Base-by-base conservation (phyloP, 2,329 filamentous ascomycete species). In the Penicillium expansum region DNA sequence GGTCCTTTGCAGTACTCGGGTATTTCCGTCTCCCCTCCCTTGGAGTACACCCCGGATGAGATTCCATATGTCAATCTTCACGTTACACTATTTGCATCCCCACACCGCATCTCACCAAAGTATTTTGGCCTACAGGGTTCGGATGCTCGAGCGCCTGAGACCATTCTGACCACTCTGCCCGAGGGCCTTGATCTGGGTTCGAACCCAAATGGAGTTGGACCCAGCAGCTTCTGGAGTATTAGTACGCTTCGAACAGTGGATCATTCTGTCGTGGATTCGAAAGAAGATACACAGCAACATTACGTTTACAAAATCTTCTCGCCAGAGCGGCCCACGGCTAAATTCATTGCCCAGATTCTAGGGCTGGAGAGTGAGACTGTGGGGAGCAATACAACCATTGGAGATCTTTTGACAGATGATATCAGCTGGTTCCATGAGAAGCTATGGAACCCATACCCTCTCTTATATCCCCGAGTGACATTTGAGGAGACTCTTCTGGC, bases 21-120 rank as follows among this genome's bases (percentile, higher is more conserved):
- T 56, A 88, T 97, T 66, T 75, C 73, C 6, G 73, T 87, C 56
- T 71, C 72, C 1, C 71, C 76, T 13, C 71, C 76, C 0, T 67
- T 76, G 6, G 60, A 73, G 14, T 76, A 79, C 3, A 73, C 77
- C 4, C 91, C 95, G 1, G 89, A 94, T 62, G 73, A 83, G 44
- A 87, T 97, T n/a, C 89, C 91, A 0, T 99, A 97, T 71, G 90
- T 91, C 3, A 83, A 84, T 47, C 82, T 97, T 0, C 88, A 97
- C 68, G 93, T 97, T 51, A 97, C 93, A 0, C 83, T 97, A 0
- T 93, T 99, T 67, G 82, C 92, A 0, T 90, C 91, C 0, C 86
- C 90, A 0, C 84, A 86, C 64, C 81, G 77, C n/a, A 82, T 96
- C n/a, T 86, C 84, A 20, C 82, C 89, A 0, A 72, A 72, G 3